Base-by-base conservation (phyloP, 345 rosid species). In the Luvunga scandens region DNA sequence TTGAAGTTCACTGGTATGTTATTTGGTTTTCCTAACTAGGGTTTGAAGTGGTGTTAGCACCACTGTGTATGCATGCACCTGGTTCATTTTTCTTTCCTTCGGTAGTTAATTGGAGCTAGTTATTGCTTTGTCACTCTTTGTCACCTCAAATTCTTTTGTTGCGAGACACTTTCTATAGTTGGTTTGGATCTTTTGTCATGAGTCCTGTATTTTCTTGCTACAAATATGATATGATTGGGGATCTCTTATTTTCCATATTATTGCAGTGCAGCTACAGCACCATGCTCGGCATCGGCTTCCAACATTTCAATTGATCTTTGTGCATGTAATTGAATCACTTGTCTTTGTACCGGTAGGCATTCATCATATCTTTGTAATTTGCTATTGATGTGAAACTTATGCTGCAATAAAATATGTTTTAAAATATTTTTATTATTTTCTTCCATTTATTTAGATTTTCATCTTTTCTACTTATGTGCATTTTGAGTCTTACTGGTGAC, bases 261-360 rank as follows among this genome's bases (percentile, higher is more conserved):
- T 84, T 89, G 86, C 98, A 94, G 99, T 94, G 91, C 99, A 97
- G 93, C 99, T 97, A 88, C 98, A 97, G 79, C 98, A 97, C 89
- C 98, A 94, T 84, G 99, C 99, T 84, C 97, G 93, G 73, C 98
- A 93, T 84, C 90, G 86, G 78, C 90, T 94, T 79, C 99, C 99
- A 66, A 94, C 99, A 30, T 97, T 97, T 87, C 98, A 97, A 88
- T 88, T 97, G 89, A 97, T 97, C 79, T 97, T 97, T 83, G 97
- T 97, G 69, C 98, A 97, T 80, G 99, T 91, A 36, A 90, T 97
- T 69, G 98, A 97, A 82, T 97, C 98, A 6, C 98, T 97, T 62
- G 98, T 94, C 78, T 97, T 97, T 91, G 99, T 94, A 68, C 99
- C 98, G 56, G 99, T 97, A 84, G 72, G 89, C 75, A 78, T 59